Conservation (phyloP, 805 yeast species). For the Tetrapisispora nanseiensis region DNA sequence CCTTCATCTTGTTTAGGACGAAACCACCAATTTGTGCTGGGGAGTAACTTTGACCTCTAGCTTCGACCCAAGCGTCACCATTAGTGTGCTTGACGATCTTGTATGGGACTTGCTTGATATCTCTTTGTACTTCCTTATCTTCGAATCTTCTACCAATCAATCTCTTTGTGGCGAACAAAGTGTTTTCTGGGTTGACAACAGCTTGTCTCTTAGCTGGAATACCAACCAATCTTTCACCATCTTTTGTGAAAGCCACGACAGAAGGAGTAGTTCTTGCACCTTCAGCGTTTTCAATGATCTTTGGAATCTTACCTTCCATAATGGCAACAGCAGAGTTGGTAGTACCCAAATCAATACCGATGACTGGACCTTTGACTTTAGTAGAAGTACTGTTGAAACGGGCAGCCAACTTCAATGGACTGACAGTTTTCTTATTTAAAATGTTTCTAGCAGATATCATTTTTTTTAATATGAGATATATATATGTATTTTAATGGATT, state of each 20-base stretch:
- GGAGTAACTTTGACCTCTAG: constrained; percentile 78
- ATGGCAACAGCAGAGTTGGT: constrained; percentile 84
- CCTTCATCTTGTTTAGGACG: constrained; percentile 92
- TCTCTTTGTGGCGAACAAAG: constrained; percentile 90
- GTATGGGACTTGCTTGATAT: constrained; percentile 80
- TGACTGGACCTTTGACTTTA: constrained; percentile 38
- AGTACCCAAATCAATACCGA: constrained; percentile 81
- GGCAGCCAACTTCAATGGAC: constrained; percentile 5
- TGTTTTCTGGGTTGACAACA: constrained; percentile 87
- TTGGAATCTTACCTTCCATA: constrained; percentile 59
- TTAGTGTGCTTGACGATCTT: constrained; percentile 80
- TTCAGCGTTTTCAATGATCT: constrained; percentile 71
- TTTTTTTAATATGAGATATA: neutral
- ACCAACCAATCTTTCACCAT: constrained; percentile 87
- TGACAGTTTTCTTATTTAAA: neutral
- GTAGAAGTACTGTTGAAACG: constrained; percentile 28
- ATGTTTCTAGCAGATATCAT: constrained; percentile 3
- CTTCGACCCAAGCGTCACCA: constrained; percentile 95
- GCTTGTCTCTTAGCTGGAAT: constrained; percentile 95
- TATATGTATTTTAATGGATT: no score
- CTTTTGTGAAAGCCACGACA: constrained; percentile 87
- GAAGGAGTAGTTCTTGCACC: constrained; percentile 89
- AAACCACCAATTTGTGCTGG: constrained; percentile 96
- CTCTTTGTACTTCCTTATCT: constrained; percentile 86
- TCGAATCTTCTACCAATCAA: constrained; percentile 87